Evolutionary conservation across 495 filamentous ascomycete species (phyloP).

Genomic region (Daldinia concentrica): DNA sequence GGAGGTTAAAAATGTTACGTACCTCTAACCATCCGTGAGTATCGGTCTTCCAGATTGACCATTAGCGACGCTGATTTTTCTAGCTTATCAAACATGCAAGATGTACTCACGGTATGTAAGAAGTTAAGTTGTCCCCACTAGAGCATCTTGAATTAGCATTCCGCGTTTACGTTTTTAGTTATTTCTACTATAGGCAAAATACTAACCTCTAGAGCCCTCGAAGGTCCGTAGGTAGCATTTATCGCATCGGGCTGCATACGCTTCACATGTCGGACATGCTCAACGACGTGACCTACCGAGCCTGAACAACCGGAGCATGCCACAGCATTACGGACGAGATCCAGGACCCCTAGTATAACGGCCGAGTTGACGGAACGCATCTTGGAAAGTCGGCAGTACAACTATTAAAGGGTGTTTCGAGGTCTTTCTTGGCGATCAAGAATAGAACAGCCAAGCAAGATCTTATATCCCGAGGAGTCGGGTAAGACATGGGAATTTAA

Average conservation of each 20-base stretch:
- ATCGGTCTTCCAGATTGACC: slow-evolving; percentile 52
- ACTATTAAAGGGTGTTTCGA: not conserved
- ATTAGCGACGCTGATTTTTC: not conserved
- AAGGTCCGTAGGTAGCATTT: slow-evolving; percentile 50
- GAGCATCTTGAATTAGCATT: slow-evolving; percentile 29
- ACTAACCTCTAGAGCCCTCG: slow-evolving; percentile 43
- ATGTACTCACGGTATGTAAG: slow-evolving; percentile 67
- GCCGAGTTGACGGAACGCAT: slow-evolving; percentile 16
- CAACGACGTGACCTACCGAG: slow-evolving; percentile 42
- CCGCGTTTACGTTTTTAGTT: not conserved
- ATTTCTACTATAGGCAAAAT: not conserved
- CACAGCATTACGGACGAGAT: slow-evolving; percentile 18
- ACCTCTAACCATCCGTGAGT: slow-evolving; percentile 82
- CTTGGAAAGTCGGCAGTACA: not conserved
- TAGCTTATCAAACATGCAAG: not conserved
- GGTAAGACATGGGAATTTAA: not conserved
- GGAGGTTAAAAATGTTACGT: not conserved
- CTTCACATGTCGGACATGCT: slow-evolving; percentile 53
- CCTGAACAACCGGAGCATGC: slow-evolving; percentile 51
- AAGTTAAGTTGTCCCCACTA: slow-evolving; percentile 86
- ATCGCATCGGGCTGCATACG: slow-evolving; percentile 61
- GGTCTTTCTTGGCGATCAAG: not conserved
- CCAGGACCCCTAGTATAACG: slow-evolving; percentile 10
- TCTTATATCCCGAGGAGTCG: not conserved
- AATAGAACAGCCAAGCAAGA: slow-evolving; percentile 7